phyloP scores from a whole-genome alignment of 129 eudicot genomes.

The Flaveria ramosissima region DNA sequence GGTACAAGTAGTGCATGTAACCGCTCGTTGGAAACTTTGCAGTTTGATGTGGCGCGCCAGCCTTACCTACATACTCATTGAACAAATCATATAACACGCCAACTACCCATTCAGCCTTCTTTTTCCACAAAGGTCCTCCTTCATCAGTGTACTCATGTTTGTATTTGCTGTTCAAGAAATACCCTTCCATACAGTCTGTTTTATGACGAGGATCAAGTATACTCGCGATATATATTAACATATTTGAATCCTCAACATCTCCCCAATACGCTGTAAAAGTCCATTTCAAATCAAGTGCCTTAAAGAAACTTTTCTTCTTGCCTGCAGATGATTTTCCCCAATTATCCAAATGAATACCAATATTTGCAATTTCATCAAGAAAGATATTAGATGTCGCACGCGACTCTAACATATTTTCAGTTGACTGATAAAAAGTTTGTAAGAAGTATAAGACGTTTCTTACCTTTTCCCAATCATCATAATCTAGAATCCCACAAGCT shows the following conservation, averaged over 20 bases:
- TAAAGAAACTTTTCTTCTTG: not conserved
- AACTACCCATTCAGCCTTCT: conserved; percentile 12
- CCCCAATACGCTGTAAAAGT: not conserved
- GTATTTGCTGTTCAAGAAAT: conserved; percentile 15
- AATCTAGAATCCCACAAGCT: not conserved
- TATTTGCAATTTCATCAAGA: not conserved
- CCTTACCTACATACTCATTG: conserved; percentile 2
- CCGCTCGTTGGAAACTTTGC: conserved; percentile 8
- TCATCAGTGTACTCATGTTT: conserved; percentile 22
- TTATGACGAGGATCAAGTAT: conserved; percentile 18
- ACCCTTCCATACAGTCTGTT: not conserved
- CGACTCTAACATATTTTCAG: not conserved
- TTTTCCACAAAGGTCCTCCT: conserved; percentile 14
- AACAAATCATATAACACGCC: conserved; percentile 5
- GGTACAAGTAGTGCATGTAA: conserved; percentile 4
- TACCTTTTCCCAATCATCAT: conserved; percentile 18
- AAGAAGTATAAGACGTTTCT: conserved; percentile 1
- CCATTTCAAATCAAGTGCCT: not conserved
- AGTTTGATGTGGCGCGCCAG: not conserved
- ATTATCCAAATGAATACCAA: not conserved
- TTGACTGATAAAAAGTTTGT: not conserved
- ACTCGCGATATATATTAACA: conserved; percentile 14
- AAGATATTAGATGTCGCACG: conserved; percentile 6
- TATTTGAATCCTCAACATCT: conserved; percentile 23
- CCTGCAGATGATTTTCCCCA: conserved; percentile 13